Base-by-base conservation (phyloP, 306 rosid genomes). In the Cucurbita pepo region DNA sequence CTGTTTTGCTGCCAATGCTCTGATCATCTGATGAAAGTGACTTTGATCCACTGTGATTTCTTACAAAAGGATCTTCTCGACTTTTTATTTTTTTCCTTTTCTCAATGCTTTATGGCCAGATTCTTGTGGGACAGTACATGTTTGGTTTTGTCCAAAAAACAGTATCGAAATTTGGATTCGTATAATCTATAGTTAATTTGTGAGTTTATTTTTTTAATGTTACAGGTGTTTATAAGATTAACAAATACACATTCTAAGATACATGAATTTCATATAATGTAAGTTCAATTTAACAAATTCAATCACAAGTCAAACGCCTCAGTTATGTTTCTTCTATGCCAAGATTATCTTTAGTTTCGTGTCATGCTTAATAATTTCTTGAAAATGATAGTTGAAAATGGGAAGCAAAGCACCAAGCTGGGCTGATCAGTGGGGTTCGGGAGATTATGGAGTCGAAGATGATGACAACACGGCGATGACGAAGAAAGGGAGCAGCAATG, bases 341-440 rank as follows among this genome's bases (percentile, higher is more conserved):
- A 25, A 25, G 25, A 25, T 25, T 22, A 1, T 22, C 25, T 22
- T 22, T 22, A 22, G 25, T 22, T 22, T 25, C 1, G 25, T 25
- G 25, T 25, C 25, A 25, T 25, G 25, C 25, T 25, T 2, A 1
- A 25, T 25, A 1, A 25, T 30, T 30, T 30, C 34, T 30, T 30
- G 56, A 74, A 67, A 7, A 6, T 44, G 43, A 67, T 22, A 67
- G 71, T 45, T 25, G 43, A n/a, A 56, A 56, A 88, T 87, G 92
- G 96, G 88, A 50, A 83, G 95, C 87, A 88, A 87, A 77, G 89
- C 86, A 78, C 90, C 95, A 34, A 86, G 75, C 75, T 91, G 95
- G 97, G 84, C 88, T 10, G 95, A 91, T 19, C 90, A 88, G 63
- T 88, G 97, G 92, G 90, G 95, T 60, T 48, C 74, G 0, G 85